Base-by-base conservation (phyloP, 306 rosid genomes). In the Trifolium pratense region DNA sequence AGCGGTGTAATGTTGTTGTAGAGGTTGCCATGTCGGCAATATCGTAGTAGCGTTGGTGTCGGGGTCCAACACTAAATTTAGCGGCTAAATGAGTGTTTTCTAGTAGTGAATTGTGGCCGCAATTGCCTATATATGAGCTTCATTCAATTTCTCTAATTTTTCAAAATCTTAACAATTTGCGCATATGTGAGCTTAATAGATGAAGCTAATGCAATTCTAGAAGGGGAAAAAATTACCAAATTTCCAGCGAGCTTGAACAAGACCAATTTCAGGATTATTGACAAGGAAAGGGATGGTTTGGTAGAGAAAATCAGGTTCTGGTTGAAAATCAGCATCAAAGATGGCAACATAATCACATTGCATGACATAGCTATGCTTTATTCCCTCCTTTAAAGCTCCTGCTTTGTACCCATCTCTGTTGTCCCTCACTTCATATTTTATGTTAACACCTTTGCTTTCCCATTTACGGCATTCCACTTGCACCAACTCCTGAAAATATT, bases 261-360 rank as follows among this genome's bases (percentile, higher is more conserved):
- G 89, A 16, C 83, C 97, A 1, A 92, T 74, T 37, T 86, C 71
- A 13, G 90, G 85, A 82, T 89, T 93, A 80, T 89, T 87, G 29
- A 72, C 75, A 3, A 90, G 89, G 73, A 86, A 93, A 32, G 98
- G 98, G 32, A 93, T 55, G 60, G 96, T 86, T 25, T 91, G 93
- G 76, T 89, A 84, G 0, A 93, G 83, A 39, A 84, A 93, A 76
- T 90, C 90, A 3, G 97, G 79, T 45, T 93, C 89, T 0, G 98
- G 98, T 62, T 90, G 98, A 60, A 93, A 93, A 81, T 93, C 98
- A 0, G 98, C 98, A 42, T 93, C 98, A 70, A 93, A 90, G 31
- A 93, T 89, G 25, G 88, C 91, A 0, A 93, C 96, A 52, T 78
- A 89, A 57, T 93, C 98, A 62, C 98, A 93, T 11, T 77, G 68